These are phyloP conservation scores for Asterophora lycoperdoides DNA, from an alignment of 768 basidiomycete genomes.

Conservation along the genomic window DNA sequence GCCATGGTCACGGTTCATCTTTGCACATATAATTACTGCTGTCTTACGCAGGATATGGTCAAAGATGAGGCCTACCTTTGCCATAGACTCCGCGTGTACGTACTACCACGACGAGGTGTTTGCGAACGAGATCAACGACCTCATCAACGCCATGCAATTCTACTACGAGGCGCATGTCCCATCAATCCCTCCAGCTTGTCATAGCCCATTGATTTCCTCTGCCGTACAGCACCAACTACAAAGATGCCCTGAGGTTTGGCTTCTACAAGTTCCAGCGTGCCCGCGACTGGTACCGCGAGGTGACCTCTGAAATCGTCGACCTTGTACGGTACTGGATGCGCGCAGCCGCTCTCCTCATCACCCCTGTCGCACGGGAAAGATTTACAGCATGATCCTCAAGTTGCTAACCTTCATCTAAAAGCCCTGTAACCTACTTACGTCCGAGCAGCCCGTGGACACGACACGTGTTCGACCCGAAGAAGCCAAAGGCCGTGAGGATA, in stretches of 20 bases:
- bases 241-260: slow-evolving; percentile 90
- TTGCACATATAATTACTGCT: neutral
- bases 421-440: slow-evolving; percentile 88
- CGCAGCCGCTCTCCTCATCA: slow-evolving; percentile 70
- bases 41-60: slow-evolving; percentile 65
- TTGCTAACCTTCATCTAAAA: slow-evolving; percentile 73
- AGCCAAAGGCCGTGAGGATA: slow-evolving; percentile 80
- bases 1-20: slow-evolving; percentile 14
- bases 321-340: too few species aligned
- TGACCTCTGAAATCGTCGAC: slow-evolving; percentile 81
- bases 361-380: slow-evolving; percentile 89
- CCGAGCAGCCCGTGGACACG: slow-evolving; percentile 53
- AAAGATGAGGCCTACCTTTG: too few species aligned
- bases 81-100: slow-evolving; percentile 59
- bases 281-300: slow-evolving; percentile 95
- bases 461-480: slow-evolving; percentile 78
- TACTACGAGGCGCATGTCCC: slow-evolving; percentile 76
- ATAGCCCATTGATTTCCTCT: neutral
- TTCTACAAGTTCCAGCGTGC: slow-evolving; percentile 93
- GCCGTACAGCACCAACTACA: slow-evolving; percentile 76
- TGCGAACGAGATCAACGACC: slow-evolving; percentile 83
- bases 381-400: slow-evolving; percentile 74
- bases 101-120: slow-evolving; percentile 92
- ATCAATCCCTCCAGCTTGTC: slow-evolving; percentile 9
- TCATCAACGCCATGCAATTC: slow-evolving; percentile 76